These are phyloP conservation scores for Suhomyces sp. DNA, from an alignment of 805 yeast species.

Conservation along the genomic window DNA sequence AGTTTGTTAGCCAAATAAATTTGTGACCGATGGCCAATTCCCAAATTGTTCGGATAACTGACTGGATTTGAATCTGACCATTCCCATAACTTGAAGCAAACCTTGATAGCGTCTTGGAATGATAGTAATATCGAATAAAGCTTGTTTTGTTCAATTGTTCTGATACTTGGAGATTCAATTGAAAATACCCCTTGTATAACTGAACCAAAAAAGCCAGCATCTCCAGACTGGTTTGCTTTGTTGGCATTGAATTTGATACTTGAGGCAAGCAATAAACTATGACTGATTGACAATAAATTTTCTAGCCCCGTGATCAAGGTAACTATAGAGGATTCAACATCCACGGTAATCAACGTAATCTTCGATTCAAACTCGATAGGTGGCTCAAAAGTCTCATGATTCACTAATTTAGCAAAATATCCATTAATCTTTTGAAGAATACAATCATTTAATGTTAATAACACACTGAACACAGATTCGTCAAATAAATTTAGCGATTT, in stretches of 20 bases:
- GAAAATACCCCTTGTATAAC: slow-evolving; percentile 79
- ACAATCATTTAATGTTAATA: slow-evolving; percentile 54
- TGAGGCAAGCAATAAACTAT: slow-evolving; percentile 48
- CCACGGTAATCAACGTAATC: no score
- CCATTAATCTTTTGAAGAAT: slow-evolving; percentile 40
- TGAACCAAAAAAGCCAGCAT: slow-evolving; percentile 59
- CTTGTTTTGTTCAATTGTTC: slow-evolving; percentile 52
- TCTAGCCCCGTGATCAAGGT: slow-evolving; percentile 62
- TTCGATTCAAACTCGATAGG: no score
- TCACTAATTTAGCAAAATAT: slow-evolving; percentile 28
- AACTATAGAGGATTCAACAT: slow-evolving; percentile 45
- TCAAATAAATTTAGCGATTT: slow-evolving; percentile 51
- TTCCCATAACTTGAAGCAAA: slow-evolving; percentile 66
- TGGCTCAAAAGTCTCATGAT: slow-evolving; percentile 13
- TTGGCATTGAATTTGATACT: slow-evolving; percentile 19
- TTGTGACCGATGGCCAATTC: slow-evolving; percentile 26
- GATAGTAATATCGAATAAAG: slow-evolving; percentile 59
- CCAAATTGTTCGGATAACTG: background rate
- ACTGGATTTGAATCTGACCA: slow-evolving; percentile 52
- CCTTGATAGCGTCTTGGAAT: slow-evolving; percentile 56
- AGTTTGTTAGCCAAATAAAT: slow-evolving; percentile 51
- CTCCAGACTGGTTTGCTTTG: slow-evolving; percentile 16
- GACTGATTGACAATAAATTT: slow-evolving; percentile 58
- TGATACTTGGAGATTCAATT: slow-evolving; percentile 59
- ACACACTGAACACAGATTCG: slow-evolving; percentile 53